A percentile compares a stretch with the other conserved stretches of the same genome.
Conservation (phyloP, 169 alveolate genomes). For the Cryptosporidium tyzzeri region DNA sequence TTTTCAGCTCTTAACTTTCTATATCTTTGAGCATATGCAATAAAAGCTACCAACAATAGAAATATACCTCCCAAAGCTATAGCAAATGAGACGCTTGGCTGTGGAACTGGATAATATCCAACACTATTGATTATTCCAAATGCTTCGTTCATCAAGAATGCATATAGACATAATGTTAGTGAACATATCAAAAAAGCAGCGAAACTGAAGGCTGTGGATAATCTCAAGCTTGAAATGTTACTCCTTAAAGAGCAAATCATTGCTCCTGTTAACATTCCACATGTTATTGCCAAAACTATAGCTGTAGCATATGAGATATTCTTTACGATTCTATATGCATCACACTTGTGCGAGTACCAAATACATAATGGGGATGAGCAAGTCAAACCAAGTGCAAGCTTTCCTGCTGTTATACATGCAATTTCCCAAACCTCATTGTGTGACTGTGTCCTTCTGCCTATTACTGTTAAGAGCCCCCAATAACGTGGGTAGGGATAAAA, state of each 20-base stretch:
- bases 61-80: constrained; percentile 65
- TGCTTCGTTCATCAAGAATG: constrained; percentile 69
- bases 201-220: constrained; percentile 71
- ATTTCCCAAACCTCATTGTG: constrained; percentile 70
- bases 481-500: constrained; percentile 74
- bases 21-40: constrained; percentile 71
- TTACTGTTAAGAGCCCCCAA: constrained; percentile 73
- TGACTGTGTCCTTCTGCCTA: constrained; percentile 66
- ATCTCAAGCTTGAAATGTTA: constrained; percentile 67
- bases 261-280: constrained; percentile 76
- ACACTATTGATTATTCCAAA: constrained; percentile 58
- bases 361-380: constrained; percentile 65
- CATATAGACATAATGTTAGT: constrained; percentile 20
- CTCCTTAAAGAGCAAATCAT: constrained; percentile 69
- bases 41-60: constrained; percentile 62
- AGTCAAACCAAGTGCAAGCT: constrained; percentile 57
- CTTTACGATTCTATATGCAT: constrained; percentile 68
- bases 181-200: constrained; percentile 58
- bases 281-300: constrained; percentile 55
- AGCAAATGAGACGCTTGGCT: constrained; percentile 61
- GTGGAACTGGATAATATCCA: constrained; percentile 74
- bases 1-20: constrained; percentile 64
- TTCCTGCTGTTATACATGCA: constrained; percentile 71
- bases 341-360: constrained; percentile 74
- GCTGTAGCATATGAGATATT: constrained; percentile 68